These are phyloP conservation scores for Chimonanthus salicifolius DNA, from an alignment of 164 flowering plant genomes.

Conservation along the genomic window DNA sequence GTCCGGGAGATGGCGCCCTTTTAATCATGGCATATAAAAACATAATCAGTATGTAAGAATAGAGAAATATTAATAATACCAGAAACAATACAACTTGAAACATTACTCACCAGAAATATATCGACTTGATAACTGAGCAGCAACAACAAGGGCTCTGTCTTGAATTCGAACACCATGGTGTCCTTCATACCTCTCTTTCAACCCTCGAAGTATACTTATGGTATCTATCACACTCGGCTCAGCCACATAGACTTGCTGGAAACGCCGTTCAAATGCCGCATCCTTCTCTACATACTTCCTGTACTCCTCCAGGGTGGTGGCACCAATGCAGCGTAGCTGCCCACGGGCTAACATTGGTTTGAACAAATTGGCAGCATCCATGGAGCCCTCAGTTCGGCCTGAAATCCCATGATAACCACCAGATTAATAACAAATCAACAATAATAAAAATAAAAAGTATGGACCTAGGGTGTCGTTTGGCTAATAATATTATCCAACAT, in stretches of 20 bases:
- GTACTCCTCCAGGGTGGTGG: constrained; percentile 79
- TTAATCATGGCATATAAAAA: background rate
- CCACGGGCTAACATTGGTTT: constrained; percentile 92
- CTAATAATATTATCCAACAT: too few relatives aligned
- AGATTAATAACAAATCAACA: background rate
- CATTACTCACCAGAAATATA: constrained; percentile 57
- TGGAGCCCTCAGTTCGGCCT: constrained; percentile 59
- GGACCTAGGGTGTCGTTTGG: too few relatives aligned
- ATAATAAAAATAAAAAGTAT: too few relatives aligned
- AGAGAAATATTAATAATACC: background rate
- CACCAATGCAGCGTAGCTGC: constrained; percentile 77
- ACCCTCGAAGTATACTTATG: constrained; percentile 67
- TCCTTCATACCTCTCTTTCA: constrained; percentile 70
- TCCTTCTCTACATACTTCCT: constrained; percentile 89
- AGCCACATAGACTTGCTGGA: constrained; percentile 80
- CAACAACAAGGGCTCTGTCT: constrained; percentile 71
- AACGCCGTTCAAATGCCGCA: constrained; percentile 82
- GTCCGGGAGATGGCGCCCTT: constrained; percentile 80
- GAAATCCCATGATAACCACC: background rate
- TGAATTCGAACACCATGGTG: constrained; percentile 85
- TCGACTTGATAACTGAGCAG: constrained; percentile 63
- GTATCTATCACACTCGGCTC: constrained; percentile 76
- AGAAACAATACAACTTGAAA: background rate
- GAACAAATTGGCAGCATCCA: constrained; percentile 87
- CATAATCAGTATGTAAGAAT: background rate